Conservation (phyloP, 2,329 filamentous ascomycete genomes). For the Emericellopsis cladophorae region DNA sequence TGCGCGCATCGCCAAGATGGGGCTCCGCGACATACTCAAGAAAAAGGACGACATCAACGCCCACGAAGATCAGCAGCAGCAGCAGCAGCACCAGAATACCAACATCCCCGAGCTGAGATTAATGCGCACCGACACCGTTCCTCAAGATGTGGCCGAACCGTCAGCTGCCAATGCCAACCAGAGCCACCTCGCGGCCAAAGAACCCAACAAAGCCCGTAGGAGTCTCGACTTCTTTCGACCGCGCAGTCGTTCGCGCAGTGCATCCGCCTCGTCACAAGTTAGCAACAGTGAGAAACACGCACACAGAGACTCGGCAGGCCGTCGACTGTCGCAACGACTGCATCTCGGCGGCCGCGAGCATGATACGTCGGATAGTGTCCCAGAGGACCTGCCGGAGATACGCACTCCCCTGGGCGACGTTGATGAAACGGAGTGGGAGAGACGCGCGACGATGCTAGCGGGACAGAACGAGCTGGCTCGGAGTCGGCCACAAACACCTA, state of each 20-base stretch:
- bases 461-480: constrained; percentile 40
- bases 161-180: constrained; percentile 28
- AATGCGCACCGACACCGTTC: constrained; percentile 70
- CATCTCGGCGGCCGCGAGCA: constrained; percentile 44
- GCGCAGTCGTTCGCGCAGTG: constrained; percentile 32
- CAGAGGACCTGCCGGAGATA: constrained; percentile 68
- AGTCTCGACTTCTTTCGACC: constrained; percentile 32
- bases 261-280: constrained; percentile 16
- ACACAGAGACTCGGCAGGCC: constrained; percentile 7
- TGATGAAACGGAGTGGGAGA: constrained; percentile 74
- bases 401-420: constrained; percentile 19
- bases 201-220: constrained; percentile 18
- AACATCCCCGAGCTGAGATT: constrained; percentile 60
- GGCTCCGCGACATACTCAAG: constrained; percentile 37
- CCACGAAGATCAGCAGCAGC: constrained; percentile 17
- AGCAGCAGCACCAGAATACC: constrained; percentile 16
- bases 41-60: constrained; percentile 33
- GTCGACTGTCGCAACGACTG: constrained; percentile 56
- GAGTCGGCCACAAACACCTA: constrained; percentile 26
- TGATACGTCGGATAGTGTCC: constrained; percentile 60
- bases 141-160: constrained; percentile 66
- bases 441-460: constrained; percentile 80
- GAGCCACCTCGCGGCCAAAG: constrained; percentile 15
- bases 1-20: constrained; percentile 25
- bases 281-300: constrained; percentile 9